Evolutionary conservation across 768 basidiomycete species (phyloP).

Genomic region (Tulasnella calospora): DNA sequence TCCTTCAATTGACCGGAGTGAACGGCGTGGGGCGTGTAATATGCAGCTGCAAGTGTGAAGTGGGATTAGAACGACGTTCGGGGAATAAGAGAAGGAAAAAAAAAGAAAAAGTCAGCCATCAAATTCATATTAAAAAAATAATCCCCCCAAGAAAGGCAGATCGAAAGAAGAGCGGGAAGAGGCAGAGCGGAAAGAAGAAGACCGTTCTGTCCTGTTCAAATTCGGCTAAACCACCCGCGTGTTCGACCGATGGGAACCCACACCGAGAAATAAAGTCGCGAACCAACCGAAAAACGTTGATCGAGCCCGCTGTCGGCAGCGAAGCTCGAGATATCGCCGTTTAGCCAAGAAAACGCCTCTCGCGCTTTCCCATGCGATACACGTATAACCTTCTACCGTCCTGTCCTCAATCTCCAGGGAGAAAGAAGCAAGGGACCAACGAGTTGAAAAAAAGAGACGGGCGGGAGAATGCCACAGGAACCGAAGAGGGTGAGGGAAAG

Average conservation of each 20-base stretch:
- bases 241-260: slow-evolving; percentile 1
- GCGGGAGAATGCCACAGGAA: background rate
- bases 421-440: background rate
- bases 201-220: background rate
- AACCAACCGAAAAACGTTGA: background rate
- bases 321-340: slow-evolving; percentile 5
- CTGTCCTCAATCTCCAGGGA: slow-evolving; percentile 9
- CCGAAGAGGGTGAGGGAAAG: background rate
- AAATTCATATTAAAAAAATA: background rate
- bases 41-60: background rate
- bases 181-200: background rate
- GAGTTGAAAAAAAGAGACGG: background rate
- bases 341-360: slow-evolving; percentile 10
- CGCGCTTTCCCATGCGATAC: slow-evolving; percentile 5
- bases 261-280: background rate
- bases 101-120: background rate
- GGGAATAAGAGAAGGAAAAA: background rate
- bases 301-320: background rate
- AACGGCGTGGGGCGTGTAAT: slow-evolving; percentile 23
- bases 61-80: background rate
- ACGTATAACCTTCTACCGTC: slow-evolving; percentile 8
- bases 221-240: background rate
- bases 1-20: slow-evolving; percentile 12
- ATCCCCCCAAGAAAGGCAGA: background rate
- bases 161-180: background rate